phyloP scores from a whole-genome alignment of 805 yeast genomes.

The Candida oleophila region DNA sequence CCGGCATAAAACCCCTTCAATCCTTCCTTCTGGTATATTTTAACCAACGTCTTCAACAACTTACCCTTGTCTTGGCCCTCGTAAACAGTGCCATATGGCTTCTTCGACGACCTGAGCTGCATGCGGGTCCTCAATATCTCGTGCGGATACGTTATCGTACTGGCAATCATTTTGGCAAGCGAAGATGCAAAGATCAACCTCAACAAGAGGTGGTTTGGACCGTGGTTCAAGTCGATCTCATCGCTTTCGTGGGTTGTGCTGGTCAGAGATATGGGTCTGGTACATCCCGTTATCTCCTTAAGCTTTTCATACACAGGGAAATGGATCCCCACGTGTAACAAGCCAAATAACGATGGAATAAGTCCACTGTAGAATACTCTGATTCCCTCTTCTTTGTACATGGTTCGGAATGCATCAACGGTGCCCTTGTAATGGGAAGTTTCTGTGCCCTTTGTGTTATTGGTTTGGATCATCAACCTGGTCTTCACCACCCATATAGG shows the following conservation, averaged over 20 bases:
- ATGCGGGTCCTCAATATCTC: slow-evolving; percentile 89
- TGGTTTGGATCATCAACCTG: slow-evolving; percentile 83
- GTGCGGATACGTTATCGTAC: slow-evolving; percentile 89
- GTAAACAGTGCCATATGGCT: slow-evolving; percentile 1
- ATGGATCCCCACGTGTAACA: slow-evolving; percentile 92
- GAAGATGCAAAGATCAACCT: slow-evolving; percentile 61
- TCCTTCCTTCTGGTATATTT: slow-evolving; percentile 67
- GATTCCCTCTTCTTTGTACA: slow-evolving; percentile 78
- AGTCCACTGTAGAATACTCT: slow-evolving; percentile 84
- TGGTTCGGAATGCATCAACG: slow-evolving; percentile 75
- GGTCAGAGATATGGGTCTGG: neutral
- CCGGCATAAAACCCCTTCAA: slow-evolving; percentile 85
- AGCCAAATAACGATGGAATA: slow-evolving; percentile 85
- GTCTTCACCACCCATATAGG: slow-evolving; percentile 99
- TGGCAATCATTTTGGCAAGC: slow-evolving; percentile 83
- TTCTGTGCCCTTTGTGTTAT: slow-evolving; percentile 19
- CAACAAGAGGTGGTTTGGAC: slow-evolving; percentile 17
- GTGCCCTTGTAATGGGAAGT: slow-evolving; percentile 64
- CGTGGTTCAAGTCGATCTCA: slow-evolving; percentile 2
- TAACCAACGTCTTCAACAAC: slow-evolving; percentile 31
- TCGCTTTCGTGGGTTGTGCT: neutral
- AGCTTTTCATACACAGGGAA: slow-evolving; percentile 90
- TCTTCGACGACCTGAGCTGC: slow-evolving; percentile 55
- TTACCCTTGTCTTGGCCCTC: slow-evolving; percentile 8
- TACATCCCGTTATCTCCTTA: slow-evolving; percentile 49